Conservation (phyloP, 331 rosid genomes). For the Malus hybrid region DNA sequence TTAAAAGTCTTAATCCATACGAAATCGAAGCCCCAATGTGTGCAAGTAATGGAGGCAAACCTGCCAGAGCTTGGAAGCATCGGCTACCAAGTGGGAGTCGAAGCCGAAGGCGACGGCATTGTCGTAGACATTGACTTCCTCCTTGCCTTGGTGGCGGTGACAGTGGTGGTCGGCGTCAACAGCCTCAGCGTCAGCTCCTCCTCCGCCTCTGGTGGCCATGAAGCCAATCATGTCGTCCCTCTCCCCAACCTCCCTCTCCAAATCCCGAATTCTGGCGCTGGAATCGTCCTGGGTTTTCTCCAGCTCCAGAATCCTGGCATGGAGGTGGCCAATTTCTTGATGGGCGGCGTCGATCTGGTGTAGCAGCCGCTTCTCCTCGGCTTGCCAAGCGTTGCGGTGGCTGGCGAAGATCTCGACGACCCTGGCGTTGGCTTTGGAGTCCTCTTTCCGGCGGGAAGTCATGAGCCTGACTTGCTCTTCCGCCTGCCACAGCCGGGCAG, state of each 20-base stretch:
- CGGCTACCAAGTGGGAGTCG: slow-evolving; percentile 59
- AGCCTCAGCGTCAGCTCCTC: slow-evolving; percentile 4
- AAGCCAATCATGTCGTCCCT: slow-evolving; percentile 65
- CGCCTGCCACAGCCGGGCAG: slow-evolving; percentile 26
- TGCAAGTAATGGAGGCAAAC: slow-evolving; percentile 24
- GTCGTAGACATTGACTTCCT: neutral
- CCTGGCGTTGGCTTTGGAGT: slow-evolving; percentile 78
- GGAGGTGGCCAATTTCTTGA: slow-evolving; percentile 44
- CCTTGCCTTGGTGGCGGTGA: neutral
- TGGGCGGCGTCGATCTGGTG: slow-evolving; percentile 58
- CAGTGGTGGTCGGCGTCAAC: neutral
- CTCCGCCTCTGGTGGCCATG: slow-evolving; percentile 33
- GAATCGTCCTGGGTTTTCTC: slow-evolving; percentile 34
- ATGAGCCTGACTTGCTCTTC: slow-evolving; percentile 54
- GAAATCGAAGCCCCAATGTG: neutral
- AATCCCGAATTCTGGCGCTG: slow-evolving; percentile 27
- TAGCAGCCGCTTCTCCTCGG: slow-evolving; percentile 63
- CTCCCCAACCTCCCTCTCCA: slow-evolving; percentile 59
- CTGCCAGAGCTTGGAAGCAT: slow-evolving; percentile 76
- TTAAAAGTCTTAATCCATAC: no score
- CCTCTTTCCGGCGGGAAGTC: slow-evolving; percentile 64
- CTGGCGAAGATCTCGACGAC: slow-evolving; percentile 86
- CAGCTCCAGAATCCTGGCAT: slow-evolving; percentile 24
- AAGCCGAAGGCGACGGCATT: slow-evolving; percentile 24
- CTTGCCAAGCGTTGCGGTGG: slow-evolving; percentile 63